Percentiles rank a stretch among this genome's conserved stretches.
Evolutionary conservation across 441 rosid genomes (phyloP).

Genomic region (Euphorbia schlechtendalii): DNA sequence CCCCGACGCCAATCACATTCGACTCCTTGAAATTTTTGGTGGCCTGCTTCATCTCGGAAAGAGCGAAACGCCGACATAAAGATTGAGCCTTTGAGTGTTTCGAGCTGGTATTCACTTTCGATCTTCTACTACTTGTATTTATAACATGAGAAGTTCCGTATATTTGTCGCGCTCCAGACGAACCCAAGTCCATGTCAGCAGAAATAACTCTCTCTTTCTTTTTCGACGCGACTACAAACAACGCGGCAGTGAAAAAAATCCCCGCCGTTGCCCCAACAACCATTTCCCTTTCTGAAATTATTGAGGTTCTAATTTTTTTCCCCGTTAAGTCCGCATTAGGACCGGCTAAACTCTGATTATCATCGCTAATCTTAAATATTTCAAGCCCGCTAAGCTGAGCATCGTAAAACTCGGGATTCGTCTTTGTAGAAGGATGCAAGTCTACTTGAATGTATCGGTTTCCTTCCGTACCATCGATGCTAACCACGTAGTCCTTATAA

Average conservation of each 20-base stretch:
- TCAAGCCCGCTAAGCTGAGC: slow-evolving; percentile 57
- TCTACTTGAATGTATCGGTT: slow-evolving; percentile 32
- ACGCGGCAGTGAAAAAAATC: slow-evolving; percentile 41
- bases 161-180: slow-evolving; percentile 52
- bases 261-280: slow-evolving; percentile 26
- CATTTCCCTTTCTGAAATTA: slow-evolving; percentile 6
- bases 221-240: slow-evolving; percentile 29
- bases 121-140: slow-evolving; percentile 31
- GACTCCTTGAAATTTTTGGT: slow-evolving; percentile 56
- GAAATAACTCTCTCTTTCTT: slow-evolving; percentile 28
- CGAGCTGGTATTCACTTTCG: slow-evolving; percentile 31
- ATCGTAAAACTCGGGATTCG: slow-evolving; percentile 41
- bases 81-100: slow-evolving; percentile 34
- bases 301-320: slow-evolving; percentile 4
- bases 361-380: slow-evolving; percentile 47
- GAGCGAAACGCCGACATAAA: slow-evolving; percentile 52
- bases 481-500: slow-evolving; percentile 46
- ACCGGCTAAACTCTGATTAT: slow-evolving; percentile 40
- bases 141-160: slow-evolving; percentile 31
- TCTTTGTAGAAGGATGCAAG: slow-evolving; percentile 31
- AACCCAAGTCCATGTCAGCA: slow-evolving; percentile 30
- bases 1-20: slow-evolving; percentile 66
- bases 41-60: slow-evolving; percentile 45
- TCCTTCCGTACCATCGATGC: slow-evolving; percentile 27
- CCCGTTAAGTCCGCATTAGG: slow-evolving; percentile 44